Percentiles rank a stretch among this genome's conserved stretches.
Evolutionary conservation across 1,139 yeast genomes (phyloP).

Genomic region (Kluyveromyces marxianus): DNA sequence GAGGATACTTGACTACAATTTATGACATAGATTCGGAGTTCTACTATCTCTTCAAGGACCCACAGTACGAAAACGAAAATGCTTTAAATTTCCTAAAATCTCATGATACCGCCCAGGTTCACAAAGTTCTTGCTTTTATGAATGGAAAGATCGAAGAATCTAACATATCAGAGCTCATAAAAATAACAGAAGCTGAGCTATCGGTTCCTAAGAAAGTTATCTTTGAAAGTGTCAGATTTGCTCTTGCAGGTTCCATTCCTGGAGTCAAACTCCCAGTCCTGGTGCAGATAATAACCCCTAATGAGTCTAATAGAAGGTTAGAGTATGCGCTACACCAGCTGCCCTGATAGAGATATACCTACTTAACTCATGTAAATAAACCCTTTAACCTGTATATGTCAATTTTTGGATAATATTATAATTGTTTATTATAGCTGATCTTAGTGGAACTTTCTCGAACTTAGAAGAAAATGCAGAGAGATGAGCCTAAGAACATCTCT

Average conservation of each 20-base stretch:
- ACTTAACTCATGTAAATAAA: too few species aligned
- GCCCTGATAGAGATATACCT: not conserved
- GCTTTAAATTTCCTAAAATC: constrained; percentile 18
- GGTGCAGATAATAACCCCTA: constrained; percentile 47
- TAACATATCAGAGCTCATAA: constrained; percentile 25
- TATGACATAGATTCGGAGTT: constrained; percentile 42
- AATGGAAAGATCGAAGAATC: constrained; percentile 8
- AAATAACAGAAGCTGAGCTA: constrained; percentile 9
- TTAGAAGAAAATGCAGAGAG: not conserved
- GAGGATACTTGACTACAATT: constrained; percentile 39
- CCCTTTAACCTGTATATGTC: not conserved
- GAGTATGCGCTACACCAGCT: constrained; percentile 18
- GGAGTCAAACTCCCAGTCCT: constrained; percentile 64
- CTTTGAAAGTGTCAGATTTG: constrained; percentile 58
- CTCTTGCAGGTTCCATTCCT: constrained; percentile 64
- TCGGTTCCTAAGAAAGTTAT: constrained; percentile 39
- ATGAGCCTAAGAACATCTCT: too few species aligned
- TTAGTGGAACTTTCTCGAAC: constrained; percentile 3
- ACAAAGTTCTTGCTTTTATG: constrained; percentile 15
- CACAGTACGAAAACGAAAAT: constrained; percentile 28
- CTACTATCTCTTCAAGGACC: constrained; percentile 42
- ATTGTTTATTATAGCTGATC: not conserved
- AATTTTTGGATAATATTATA: not conserved
- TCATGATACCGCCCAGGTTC: constrained; percentile 12
- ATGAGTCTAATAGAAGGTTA: constrained; percentile 38